A percentile compares a stretch with the other conserved stretches of the same genome.
Evolutionary conservation across 495 filamentous ascomycete species (phyloP).

Genomic region (Durotheca rogersii): DNA sequence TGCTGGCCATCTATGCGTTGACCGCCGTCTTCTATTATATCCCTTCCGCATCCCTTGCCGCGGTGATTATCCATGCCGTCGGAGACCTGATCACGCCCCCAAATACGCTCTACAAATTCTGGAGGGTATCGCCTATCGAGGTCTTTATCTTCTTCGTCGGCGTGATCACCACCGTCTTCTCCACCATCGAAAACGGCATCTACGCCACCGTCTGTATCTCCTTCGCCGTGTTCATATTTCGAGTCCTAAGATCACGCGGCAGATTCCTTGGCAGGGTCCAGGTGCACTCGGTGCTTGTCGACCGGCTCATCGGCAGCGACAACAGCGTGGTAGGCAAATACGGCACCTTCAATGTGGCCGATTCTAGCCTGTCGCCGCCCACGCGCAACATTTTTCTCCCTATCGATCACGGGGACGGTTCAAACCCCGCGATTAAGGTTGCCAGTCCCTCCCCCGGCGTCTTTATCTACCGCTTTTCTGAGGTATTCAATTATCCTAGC

Average conservation of each 20-base stretch:
- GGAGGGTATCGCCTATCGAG: constrained; percentile 87
- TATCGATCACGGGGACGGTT: constrained; percentile 81
- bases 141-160: constrained; percentile 92
- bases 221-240: constrained; percentile 76
- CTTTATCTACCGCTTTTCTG: constrained; percentile 96
- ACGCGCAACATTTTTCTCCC: constrained; percentile 85
- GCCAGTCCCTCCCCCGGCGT: constrained; percentile 85
- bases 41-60: constrained; percentile 79
- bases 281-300: constrained; percentile 85
- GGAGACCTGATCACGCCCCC: constrained; percentile 93
- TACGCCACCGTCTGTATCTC: constrained; percentile 81
- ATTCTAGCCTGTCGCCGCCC: constrained; percentile 35
- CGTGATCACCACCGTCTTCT: constrained; percentile 87
- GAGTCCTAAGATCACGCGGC: constrained; percentile 80
- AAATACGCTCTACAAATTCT: constrained; percentile 94
- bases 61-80: constrained; percentile 96
- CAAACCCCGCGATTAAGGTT: constrained; percentile 81
- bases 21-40: constrained; percentile 84
- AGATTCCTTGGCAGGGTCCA: constrained; percentile 87
- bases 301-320: constrained; percentile 68
- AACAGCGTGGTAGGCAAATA: constrained; percentile 41
- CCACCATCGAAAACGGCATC: constrained; percentile 86
- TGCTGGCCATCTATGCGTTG: constrained; percentile 54
- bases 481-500: constrained; percentile 96
- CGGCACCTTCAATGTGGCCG: constrained; percentile 48